Base-by-base conservation (phyloP, 495 filamentous ascomycete species). In the Aspergillus olivimuriae region DNA sequence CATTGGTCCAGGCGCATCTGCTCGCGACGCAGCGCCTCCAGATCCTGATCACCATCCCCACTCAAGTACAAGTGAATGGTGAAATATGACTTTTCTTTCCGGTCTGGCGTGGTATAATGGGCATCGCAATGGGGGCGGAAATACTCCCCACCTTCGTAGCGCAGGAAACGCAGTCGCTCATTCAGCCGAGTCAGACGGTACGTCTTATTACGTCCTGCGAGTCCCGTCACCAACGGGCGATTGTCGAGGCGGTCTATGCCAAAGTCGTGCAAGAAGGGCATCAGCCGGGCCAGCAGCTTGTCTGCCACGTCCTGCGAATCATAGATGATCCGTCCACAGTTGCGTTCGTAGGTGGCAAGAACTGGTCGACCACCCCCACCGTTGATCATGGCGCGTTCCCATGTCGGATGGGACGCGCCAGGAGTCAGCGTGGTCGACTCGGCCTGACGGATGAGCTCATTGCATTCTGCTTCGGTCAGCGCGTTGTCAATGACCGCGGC, bases 21-120 rank as follows among this genome's bases (percentile, higher is more conserved):
- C 42, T 60, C 56, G 12, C 48, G 42, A 38, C 30, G 7, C 40
- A 70, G 39, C 35, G 66, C 61, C 18, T 51, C 32, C 32, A 63
- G 32, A 59, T 72, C 60, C 48, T 71, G 73, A 34, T 67, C 66
- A n/a, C 62, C 69, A 1, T 68, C 64, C 31, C 81, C 72, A 56
- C 86, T 89, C 39, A 96, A 72, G 60, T 95, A 96, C 12, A 95
- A 61, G 45, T 96, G 90, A 19, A 94, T 62, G 0, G 90, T 95
- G 52, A 81, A 83, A 41, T 80, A 74, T 2, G 87, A 86, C 16
- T 47, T 58, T 57, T 87, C 76, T 33, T 56, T 58, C 15, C 68
- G 55, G 48, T 83, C 75, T 1, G 76, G 72, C 8, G 82, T 82
- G 7, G 65, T 58, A 55, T 85, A 94, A 11, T 59, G 50, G 14